A percentile compares a stretch with the other conserved stretches of the same genome.
Conservation (phyloP, 73 alveolate species). For the Paramecium caudatum region DNA sequence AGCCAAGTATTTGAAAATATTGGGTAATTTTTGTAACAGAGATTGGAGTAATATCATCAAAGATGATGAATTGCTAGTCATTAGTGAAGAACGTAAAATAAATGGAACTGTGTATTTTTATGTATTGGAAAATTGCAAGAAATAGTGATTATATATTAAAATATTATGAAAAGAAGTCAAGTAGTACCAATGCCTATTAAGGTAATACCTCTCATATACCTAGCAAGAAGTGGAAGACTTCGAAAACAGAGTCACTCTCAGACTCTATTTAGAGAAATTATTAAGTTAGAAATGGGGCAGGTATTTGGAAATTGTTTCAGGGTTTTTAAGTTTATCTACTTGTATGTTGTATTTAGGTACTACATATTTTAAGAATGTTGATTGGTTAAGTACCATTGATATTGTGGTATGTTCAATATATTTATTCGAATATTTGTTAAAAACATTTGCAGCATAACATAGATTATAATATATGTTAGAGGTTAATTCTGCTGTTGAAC, state of each 20-base stretch:
- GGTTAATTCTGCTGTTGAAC: conserved; percentile 72
- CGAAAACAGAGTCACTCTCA: conserved; percentile 57
- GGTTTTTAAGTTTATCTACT: conserved; percentile 39
- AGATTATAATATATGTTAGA: conserved; percentile 77
- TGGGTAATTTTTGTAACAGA: conserved; percentile 73
- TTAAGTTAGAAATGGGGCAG: conserved; percentile 38
- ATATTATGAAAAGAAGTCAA: not conserved
- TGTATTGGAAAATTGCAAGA: conserved; percentile 66
- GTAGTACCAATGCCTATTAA: conserved; percentile 48
- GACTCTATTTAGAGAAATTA: conserved; percentile 56
- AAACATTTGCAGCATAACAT: conserved; percentile 82
- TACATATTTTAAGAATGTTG: conserved; percentile 15
- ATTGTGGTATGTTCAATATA: conserved; percentile 72
- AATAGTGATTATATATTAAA: conserved; percentile 10
- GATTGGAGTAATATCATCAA: conserved; percentile 68
- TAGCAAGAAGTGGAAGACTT: conserved; percentile 67
- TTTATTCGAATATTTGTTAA: conserved; percentile 77
- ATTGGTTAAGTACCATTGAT: conserved; percentile 33
- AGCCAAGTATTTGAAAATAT: conserved; percentile 28
- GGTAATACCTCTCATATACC: not conserved
- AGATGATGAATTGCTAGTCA: conserved; percentile 52
- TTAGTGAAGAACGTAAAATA: conserved; percentile 68
- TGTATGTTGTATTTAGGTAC: conserved; percentile 53
- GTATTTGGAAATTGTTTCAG: conserved; percentile 42
- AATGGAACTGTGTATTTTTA: conserved; percentile 73